Conservation (phyloP, 768 basidiomycete genomes). For the Russula abietina region DNA sequence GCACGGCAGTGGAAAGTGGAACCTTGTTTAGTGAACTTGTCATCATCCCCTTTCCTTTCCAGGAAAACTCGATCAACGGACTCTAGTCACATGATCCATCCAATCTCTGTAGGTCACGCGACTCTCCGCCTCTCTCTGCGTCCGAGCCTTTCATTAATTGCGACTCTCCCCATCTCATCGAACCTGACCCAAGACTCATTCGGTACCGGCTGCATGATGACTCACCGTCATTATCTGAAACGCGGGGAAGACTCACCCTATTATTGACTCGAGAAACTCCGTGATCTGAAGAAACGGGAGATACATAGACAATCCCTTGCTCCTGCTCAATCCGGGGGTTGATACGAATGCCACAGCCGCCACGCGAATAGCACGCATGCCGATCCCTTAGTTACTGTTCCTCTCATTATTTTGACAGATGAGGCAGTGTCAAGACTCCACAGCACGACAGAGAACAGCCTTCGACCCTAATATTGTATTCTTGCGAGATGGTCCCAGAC, state of each 20-base stretch:
- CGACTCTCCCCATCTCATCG: background rate
- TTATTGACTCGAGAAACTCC: constrained; percentile 4
- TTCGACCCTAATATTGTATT: background rate
- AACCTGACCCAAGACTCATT: background rate
- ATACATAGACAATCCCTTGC: background rate
- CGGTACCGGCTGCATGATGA: background rate
- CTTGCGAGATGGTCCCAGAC: background rate
- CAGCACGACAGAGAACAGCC: constrained; percentile 17
- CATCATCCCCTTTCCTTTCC: constrained; percentile 1
- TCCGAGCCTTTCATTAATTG: background rate
- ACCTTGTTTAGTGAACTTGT: constrained; percentile 25
- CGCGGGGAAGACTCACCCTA: background rate
- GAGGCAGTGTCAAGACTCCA: constrained; percentile 9
- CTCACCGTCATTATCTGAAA: background rate
- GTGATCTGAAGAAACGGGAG: background rate
- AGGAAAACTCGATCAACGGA: constrained; percentile 17
- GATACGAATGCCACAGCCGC: constrained; percentile 2
- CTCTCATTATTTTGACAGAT: background rate
- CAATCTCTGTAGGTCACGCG: background rate
- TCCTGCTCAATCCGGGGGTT: background rate
- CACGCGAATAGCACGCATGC: background rate
- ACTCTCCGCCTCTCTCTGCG: background rate
- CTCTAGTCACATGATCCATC: constrained; percentile 6
- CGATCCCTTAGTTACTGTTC: background rate
- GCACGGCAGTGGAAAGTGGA: constrained; percentile 14